Conservation (phyloP, 345 rosid species). For the Mangifera indica region DNA sequence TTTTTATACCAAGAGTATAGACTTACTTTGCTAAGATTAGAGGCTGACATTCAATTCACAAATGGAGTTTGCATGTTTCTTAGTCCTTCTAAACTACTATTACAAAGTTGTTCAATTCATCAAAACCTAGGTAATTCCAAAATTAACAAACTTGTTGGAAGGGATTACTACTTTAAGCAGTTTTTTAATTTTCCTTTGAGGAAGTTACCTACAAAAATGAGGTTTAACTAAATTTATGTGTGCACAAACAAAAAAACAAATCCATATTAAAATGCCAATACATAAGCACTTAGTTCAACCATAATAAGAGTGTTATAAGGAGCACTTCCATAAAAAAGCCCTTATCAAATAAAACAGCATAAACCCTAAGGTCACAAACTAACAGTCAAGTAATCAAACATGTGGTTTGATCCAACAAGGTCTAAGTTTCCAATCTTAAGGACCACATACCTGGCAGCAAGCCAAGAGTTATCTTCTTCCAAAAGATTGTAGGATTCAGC, state of each 20-base stretch:
- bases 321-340: not conserved
- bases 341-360: not conserved
- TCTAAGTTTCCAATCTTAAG: not conserved
- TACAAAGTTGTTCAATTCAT: not conserved
- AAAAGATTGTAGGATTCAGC: not conserved
- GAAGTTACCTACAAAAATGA: not conserved
- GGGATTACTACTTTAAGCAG: not conserved
- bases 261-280: not conserved
- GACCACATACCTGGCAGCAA: not conserved
- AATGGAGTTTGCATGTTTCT: not conserved
- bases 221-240: not conserved
- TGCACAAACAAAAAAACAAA: not conserved
- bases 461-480: not conserved
- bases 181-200: too few relatives aligned
- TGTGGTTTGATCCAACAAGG: not conserved
- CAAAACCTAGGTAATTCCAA: not conserved
- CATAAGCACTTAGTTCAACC: not conserved
- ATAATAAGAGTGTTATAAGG: not conserved
- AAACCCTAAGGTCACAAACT: not conserved
- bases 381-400: not conserved
- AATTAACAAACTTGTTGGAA: not conserved
- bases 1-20: not conserved
- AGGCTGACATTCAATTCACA: not conserved
- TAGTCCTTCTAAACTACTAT: not conserved
- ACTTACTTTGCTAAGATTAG: not conserved